A percentile compares a stretch with the other conserved stretches of the same genome.
These are phyloP conservation scores for Citrus trifoliata DNA, from an alignment of 345 rosid genomes.

Conservation along the genomic window DNA sequence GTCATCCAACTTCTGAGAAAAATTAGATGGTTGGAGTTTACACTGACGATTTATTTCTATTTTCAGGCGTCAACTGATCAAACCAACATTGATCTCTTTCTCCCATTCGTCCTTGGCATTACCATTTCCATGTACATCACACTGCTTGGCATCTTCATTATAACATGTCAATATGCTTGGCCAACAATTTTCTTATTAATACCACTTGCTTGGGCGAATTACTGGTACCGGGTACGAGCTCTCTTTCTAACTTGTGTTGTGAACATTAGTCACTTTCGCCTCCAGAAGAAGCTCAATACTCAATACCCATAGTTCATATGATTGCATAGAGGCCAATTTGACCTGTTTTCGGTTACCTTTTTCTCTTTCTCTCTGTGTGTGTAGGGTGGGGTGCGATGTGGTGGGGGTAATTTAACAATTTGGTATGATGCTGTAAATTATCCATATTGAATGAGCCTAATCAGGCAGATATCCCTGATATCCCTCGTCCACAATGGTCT, in stretches of 20 bases:
- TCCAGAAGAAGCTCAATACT: not conserved
- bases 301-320: not conserved
- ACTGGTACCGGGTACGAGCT: conserved; percentile 82
- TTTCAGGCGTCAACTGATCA: conserved; percentile 90
- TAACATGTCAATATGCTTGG: conserved; percentile 95
- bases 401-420: not conserved
- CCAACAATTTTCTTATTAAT: conserved; percentile 75
- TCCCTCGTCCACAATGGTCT: not conserved
- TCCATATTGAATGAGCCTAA: not conserved
- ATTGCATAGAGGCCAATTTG: not conserved
- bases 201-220: conserved; percentile 87
- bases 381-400: too few species aligned
- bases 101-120: conserved; percentile 61
- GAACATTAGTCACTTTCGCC: not conserved
- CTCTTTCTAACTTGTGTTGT: not conserved
- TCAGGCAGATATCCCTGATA: not conserved
- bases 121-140: conserved; percentile 64
- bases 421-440: not conserved
- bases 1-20: not conserved
- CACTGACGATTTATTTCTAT: conserved; percentile 1
- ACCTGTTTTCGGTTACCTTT: not conserved
- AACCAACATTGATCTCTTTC: conserved; percentile 66
- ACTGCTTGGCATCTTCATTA: conserved; percentile 70
- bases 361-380: not conserved
- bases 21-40: not conserved